Evolutionary conservation across 1,284 basidiomycete species (phyloP), one percentile per base, ranked within the genome.

Genomic region (Malassezia furfur): DNA sequence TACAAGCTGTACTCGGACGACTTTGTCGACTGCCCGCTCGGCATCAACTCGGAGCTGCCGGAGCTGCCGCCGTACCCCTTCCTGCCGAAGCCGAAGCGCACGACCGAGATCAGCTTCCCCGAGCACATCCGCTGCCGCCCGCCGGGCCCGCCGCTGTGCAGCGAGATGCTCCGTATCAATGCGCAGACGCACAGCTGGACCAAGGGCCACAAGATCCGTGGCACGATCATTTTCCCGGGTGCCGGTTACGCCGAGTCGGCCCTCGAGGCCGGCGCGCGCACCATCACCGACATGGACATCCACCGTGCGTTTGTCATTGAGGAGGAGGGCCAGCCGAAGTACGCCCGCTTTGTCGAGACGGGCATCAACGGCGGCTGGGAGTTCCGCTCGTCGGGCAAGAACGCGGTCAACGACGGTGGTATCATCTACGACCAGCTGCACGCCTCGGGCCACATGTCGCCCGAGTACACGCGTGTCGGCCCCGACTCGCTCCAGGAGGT

Each of bases 151-250:
- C 55, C 57, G 25, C 51, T 53, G 31, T 45, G 45, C 35, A 46
- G 38, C 9, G 17, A 30, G 10, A 32, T 32, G 41, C 37, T 59
- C 39, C 51, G 57, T 32, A 59, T 59, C 39, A 54, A 53, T 30
- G 57, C 51, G 36, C 57, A 54, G 51, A 53, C 57, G 22, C 55
- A 57, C 43, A 52, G 50, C 30, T 59, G 57, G 57, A 54, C 53
- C 30, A 51, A 59, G 46, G 57, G 53, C n/a, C 57, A 59, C 57
- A 59, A 51, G 57, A 59, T 59, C 48, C 57, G 53, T 39, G 57
- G 53, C 25, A 55, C 52, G 30, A 59, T 59, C 40, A 48, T 59
- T n/a, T 54, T 59, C 52, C 57, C 57, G 14, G 57, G 50, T 36
- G 52, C 57, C 5, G 57, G 52, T 11, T 59, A 59, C 17, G 49